A percentile compares a stretch with the other conserved stretches of the same genome.
phyloP scores from a whole-genome alignment of 805 yeast genomes.

The Hyphopichia homilentoma region DNA sequence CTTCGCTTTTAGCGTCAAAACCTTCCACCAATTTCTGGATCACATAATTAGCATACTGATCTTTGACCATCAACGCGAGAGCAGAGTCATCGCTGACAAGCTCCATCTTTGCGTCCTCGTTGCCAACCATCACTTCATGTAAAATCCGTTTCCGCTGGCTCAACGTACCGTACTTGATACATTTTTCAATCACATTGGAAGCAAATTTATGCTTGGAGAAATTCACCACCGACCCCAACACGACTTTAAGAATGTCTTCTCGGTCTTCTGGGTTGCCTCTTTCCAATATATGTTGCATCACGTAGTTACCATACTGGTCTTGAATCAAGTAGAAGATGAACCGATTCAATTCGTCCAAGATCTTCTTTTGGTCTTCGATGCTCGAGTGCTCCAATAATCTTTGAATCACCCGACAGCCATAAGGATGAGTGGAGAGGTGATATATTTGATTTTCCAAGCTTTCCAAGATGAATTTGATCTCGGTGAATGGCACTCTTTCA shows the following conservation, averaged over 20 bases:
- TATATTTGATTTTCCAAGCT: slow-evolving; percentile 70
- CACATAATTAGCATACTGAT: slow-evolving; percentile 96
- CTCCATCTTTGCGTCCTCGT: slow-evolving; percentile 44
- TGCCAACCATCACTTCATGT: slow-evolving; percentile 58
- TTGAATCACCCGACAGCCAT: slow-evolving; percentile 97
- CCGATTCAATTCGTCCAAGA: slow-evolving; percentile 68
- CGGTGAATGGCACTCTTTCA: slow-evolving; percentile 73
- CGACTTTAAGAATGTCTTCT: slow-evolving; percentile 60
- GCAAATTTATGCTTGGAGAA: slow-evolving; percentile 97
- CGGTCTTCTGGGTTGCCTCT: slow-evolving; percentile 67
- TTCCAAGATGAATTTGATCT: slow-evolving; percentile 67
- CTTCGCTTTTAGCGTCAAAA: slow-evolving; percentile 55
- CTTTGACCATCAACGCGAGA: slow-evolving; percentile 91
- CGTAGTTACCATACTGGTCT: slow-evolving; percentile 97
- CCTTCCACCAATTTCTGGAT: slow-evolving; percentile 91
- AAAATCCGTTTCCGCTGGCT: slow-evolving; percentile 62
- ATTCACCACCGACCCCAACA: slow-evolving; percentile 66
- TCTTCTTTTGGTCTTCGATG: slow-evolving; percentile 57
- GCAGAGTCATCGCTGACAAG: slow-evolving; percentile 62
- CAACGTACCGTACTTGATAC: slow-evolving; percentile 69
- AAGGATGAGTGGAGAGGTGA: slow-evolving; percentile 89
- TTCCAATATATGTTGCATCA: slow-evolving; percentile 91
- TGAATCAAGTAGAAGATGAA: slow-evolving; percentile 76
- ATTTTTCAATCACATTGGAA: slow-evolving; percentile 94
- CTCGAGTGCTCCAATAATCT: slow-evolving; percentile 79